Base-by-base conservation (phyloP, 2,329 filamentous ascomycete species). In the Epichloe glyceriae region DNA sequence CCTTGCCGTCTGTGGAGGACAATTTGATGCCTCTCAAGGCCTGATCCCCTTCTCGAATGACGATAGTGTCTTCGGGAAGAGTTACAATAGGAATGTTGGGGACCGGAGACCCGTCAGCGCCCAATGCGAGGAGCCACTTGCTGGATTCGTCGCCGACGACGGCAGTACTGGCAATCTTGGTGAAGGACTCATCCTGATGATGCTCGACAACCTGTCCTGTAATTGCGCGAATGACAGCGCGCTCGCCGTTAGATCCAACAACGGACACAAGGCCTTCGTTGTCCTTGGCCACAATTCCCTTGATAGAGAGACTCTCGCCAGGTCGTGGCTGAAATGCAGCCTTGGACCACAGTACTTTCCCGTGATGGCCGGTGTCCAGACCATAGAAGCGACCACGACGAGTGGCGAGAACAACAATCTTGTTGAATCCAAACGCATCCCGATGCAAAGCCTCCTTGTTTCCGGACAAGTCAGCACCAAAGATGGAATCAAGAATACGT, bases 361-460 rank as follows among this genome's bases (percentile, higher is more conserved):
- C 89, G 12, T 84, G 75, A 53, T 82, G 83, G 22, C 83, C 87
- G 35, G 83, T 80, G 64, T 95, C 83, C 19, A 98, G 71, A 3
- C 84, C 88, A 57, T 90, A 85, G 17, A 97, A 70, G 56, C 86
- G 83, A 14, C 90, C 90, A 51, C 82, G 83, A 50, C 80, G 76
- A 2, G 90, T 95, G 5, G 85, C 89, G 47, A 95, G 72, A 52
- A 96, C 73, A 5, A 90, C 78, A 34, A 91, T 71, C 67, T 95
- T 95, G 65, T 87, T 84, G 67, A 96, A 91, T 4, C 91, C 91
- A 64, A 97, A 97, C 39, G 75, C 80, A 60, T 93, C 86, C 15
- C 81, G 75, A 17, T 72, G 69, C n/a, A 84, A 70, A 6, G 73
- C 72, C 30, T 71, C 65, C 19, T 65, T 64, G 20, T 68, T 67